Percentiles rank a stretch among this genome's conserved stretches.
Evolutionary conservation across 176 grass and related monocot genomes (phyloP).

Genomic region (Oryza glaberrima): DNA sequence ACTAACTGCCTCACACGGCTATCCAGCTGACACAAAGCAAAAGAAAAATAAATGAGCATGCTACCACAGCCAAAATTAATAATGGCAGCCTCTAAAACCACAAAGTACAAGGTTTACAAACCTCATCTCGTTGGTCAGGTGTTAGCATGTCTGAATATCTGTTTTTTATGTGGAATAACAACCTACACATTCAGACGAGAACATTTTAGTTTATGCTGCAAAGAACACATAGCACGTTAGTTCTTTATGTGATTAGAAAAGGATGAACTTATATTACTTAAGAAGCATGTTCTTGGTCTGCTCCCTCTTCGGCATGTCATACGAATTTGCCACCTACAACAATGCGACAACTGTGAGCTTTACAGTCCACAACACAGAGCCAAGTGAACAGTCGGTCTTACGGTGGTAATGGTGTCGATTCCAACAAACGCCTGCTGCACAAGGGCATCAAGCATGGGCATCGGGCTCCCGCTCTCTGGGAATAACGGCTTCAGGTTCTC

Average conservation of each 20-base stretch:
- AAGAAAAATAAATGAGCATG: conserved; percentile 29
- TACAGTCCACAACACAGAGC: background rate
- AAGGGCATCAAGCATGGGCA: conserved; percentile 72
- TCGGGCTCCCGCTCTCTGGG: conserved; percentile 61
- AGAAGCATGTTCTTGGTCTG: conserved; percentile 69
- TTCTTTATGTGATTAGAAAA: conserved; percentile 31
- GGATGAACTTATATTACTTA: conserved; percentile 50
- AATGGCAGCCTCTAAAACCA: conserved; percentile 2
- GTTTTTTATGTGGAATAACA: conserved; percentile 88
- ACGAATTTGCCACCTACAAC: conserved; percentile 59
- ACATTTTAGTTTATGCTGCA: conserved; percentile 31
- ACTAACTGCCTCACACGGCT: conserved; percentile 65
- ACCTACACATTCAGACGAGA: conserved; percentile 55
- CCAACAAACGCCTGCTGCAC: conserved; percentile 78
- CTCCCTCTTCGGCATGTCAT: conserved; percentile 59
- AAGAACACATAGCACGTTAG: conserved; percentile 12
- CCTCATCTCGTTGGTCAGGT: conserved; percentile 66
- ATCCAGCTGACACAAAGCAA: conserved; percentile 70
- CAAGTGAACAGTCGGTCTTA: conserved; percentile 45
- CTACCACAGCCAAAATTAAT: background rate
- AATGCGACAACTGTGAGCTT: conserved; percentile 21
- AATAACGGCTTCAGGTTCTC: conserved; percentile 82
- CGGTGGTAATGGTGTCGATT: conserved; percentile 64
- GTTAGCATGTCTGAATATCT: conserved; percentile 73
- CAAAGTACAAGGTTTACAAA: conserved; percentile 35